phyloP scores from a whole-genome alignment of 164 flowering plant species.

The Vitis rotundifolia region DNA sequence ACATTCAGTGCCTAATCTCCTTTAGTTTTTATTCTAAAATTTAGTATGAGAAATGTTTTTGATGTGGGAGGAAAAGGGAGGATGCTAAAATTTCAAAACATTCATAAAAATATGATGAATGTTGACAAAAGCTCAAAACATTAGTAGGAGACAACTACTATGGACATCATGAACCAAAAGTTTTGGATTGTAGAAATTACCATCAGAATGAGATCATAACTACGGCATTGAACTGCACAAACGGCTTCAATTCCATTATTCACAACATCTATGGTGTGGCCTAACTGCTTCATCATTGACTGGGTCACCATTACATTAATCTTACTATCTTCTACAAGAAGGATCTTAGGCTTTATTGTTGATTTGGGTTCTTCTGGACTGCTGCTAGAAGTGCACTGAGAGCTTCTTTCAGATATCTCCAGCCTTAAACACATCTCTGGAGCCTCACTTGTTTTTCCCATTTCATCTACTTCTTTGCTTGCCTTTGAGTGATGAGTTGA shows the following conservation, averaged over 20 bases:
- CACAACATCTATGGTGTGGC: conserved; percentile 78
- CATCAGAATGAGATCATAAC: conserved; percentile 87
- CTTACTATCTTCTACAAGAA: conserved; percentile 96
- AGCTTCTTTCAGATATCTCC: conserved; percentile 28
- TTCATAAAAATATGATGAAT: too few species aligned
- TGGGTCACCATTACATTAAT: conserved; percentile 87
- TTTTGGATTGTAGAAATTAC: conserved; percentile 36
- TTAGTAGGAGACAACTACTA: neutral
- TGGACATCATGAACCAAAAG: neutral
- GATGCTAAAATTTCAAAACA: too few species aligned
- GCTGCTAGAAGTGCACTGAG: conserved; percentile 24
- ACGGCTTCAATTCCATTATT: conserved; percentile 91
- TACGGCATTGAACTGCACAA: conserved; percentile 61
- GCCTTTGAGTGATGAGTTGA: conserved; percentile 16
- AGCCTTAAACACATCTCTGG: conserved; percentile 26
- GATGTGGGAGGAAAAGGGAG: too few species aligned
- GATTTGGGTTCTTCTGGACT: conserved; percentile 29
- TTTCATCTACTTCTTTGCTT: conserved; percentile 17
- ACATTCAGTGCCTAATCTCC: too few species aligned
- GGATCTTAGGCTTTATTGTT: conserved; percentile 58
- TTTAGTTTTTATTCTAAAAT: too few species aligned
- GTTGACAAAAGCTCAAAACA: neutral
- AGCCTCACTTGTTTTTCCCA: conserved; percentile 13
- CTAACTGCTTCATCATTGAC: conserved; percentile 91
- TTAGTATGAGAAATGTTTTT: too few species aligned